These are phyloP conservation scores for Plantago lanceolata DNA, from an alignment of 305 asterid species.

Conservation along the genomic window DNA sequence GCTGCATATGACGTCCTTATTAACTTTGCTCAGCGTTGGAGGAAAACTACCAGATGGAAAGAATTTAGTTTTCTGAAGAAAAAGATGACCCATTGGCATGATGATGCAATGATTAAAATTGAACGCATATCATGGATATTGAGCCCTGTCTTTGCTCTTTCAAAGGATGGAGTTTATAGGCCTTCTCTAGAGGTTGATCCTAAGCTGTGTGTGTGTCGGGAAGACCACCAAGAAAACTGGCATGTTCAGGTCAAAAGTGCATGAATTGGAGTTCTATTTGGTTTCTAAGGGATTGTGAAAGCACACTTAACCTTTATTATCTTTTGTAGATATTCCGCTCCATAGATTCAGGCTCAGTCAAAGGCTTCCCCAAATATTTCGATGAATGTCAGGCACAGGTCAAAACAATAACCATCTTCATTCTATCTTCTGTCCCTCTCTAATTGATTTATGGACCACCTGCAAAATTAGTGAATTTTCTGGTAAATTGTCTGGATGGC, in stretches of 20 bases:
- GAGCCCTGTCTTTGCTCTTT: conserved; percentile 52
- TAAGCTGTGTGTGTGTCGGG: conserved; percentile 44
- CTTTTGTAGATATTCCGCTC: conserved; percentile 78
- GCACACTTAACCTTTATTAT: conserved; percentile 15
- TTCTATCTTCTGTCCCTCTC: not conserved
- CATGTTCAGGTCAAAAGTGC: conserved; percentile 66
- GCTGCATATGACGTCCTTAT: conserved; percentile 92
- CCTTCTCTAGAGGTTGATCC: conserved; percentile 61
- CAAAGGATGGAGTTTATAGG: conserved; percentile 42
- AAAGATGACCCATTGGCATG: conserved; percentile 59
- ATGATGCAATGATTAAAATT: conserved; percentile 78
- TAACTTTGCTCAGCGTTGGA: conserved; percentile 94
- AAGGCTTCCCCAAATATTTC: conserved; percentile 63
- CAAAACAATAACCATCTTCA: conserved; percentile 19
- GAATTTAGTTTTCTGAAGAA: conserved; percentile 67
- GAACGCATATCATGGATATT: conserved; percentile 91
- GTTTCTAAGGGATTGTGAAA: conserved; percentile 23
- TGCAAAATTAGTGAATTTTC: not conserved
- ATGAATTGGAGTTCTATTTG: conserved; percentile 21
- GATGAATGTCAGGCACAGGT: conserved; percentile 65
- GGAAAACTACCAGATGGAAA: conserved; percentile 80
- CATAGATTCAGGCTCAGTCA: conserved; percentile 87
- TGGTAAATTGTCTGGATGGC: not conserved
- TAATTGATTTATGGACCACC: not conserved
- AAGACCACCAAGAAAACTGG: conserved; percentile 66